These are phyloP conservation scores for Suillus tomentosus DNA, from an alignment of 768 basidiomycete genomes.

Conservation along the genomic window DNA sequence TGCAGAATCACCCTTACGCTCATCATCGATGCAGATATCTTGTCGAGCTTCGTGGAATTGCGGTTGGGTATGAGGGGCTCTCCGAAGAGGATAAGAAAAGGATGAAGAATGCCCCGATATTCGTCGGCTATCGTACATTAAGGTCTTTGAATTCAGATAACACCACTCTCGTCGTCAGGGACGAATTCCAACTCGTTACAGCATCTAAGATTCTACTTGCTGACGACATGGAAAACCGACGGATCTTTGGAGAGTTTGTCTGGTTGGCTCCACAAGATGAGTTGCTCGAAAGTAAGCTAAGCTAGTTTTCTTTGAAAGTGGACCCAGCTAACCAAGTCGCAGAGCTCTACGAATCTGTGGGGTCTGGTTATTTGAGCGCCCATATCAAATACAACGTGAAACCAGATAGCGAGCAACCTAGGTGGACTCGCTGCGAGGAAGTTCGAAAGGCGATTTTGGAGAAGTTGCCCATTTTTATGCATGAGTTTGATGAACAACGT, in stretches of 20 bases:
- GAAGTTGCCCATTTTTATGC: constrained; percentile 81
- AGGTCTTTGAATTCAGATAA: constrained; percentile 37
- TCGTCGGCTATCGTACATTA: constrained; percentile 63
- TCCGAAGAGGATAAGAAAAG: constrained; percentile 40
- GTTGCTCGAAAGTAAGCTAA: constrained; percentile 67
- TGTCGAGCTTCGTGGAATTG: constrained; percentile 78
- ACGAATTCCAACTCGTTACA: constrained; percentile 63
- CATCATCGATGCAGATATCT: constrained; percentile 57
- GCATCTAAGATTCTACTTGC: constrained; percentile 73
- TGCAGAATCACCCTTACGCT: constrained; percentile 5
- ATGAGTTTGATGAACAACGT: constrained; percentile 70
- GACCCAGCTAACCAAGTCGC: constrained; percentile 2
- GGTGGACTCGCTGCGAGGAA: constrained; percentile 40
- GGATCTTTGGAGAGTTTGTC: constrained; percentile 69
- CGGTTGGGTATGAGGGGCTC: constrained; percentile 59
- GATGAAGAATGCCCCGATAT: constrained; percentile 68
- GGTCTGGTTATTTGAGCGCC: constrained; percentile 66
- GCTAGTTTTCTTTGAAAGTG: not conserved
- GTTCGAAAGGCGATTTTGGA: constrained; percentile 67
- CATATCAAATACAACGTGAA: constrained; percentile 75
- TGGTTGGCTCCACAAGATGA: constrained; percentile 85
- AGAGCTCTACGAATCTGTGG: constrained; percentile 76
- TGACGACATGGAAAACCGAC: constrained; percentile 77
- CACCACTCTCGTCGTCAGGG: not conserved
- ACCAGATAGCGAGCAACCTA: constrained; percentile 45